These are phyloP conservation scores for Bryoerythrophyllum caledonicum DNA, from an alignment of 225 moss, liverwort and hornwort genomes.

Conservation along the genomic window DNA sequence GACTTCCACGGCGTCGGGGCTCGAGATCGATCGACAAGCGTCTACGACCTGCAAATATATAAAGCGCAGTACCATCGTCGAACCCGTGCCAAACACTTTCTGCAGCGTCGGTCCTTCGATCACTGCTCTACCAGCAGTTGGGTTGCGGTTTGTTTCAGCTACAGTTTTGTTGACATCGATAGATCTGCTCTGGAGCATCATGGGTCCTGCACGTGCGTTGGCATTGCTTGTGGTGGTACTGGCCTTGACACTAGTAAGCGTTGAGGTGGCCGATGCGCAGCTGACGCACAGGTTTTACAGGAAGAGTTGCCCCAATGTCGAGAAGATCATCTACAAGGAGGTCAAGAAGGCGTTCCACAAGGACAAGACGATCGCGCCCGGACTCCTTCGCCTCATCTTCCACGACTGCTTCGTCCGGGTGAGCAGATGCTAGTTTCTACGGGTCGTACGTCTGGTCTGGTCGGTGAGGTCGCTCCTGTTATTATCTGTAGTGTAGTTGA, in stretches of 20 bases:
- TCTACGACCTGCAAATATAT: background rate
- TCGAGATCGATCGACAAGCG: too few species aligned
- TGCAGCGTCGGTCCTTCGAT: background rate
- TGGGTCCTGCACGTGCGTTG: background rate
- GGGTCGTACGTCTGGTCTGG: too few species aligned
- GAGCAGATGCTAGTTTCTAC: too few species aligned
- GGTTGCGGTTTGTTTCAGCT: background rate
- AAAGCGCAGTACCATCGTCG: background rate
- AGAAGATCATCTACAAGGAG: slow-evolving; percentile 31
- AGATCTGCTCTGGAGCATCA: too few species aligned
- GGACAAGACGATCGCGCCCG: slow-evolving; percentile 32
- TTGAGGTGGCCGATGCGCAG: slow-evolving; percentile 5
- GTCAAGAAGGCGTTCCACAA: slow-evolving; percentile 22
- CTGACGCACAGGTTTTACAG: slow-evolving; percentile 28
- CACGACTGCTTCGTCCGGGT: slow-evolving; percentile 52
- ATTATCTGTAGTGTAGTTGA: too few species aligned
- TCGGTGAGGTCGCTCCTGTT: too few species aligned
- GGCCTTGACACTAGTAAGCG: background rate
- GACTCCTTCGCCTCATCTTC: slow-evolving; percentile 42
- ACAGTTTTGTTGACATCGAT: too few species aligned
- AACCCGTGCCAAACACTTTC: background rate
- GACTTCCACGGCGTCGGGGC: background rate
- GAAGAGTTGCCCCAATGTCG: slow-evolving; percentile 29
- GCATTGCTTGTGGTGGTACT: background rate
- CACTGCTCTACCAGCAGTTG: too few species aligned